Percentiles rank a stretch among this genome's conserved stretches.
These are phyloP conservation scores for Hortiboletus campestris DNA, from an alignment of 768 basidiomycete species.

Conservation along the genomic window DNA sequence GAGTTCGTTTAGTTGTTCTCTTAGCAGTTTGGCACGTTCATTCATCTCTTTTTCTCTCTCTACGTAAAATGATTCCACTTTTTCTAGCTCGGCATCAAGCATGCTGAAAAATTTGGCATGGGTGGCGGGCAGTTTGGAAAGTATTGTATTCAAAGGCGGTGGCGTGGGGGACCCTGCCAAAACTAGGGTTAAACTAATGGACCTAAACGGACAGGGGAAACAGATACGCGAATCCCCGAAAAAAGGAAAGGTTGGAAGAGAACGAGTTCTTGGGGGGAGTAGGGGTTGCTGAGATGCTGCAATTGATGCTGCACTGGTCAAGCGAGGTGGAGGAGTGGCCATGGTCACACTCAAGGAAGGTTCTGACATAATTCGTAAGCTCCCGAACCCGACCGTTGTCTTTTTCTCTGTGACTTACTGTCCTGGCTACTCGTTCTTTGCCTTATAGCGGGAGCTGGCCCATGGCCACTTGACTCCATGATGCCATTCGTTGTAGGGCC, in stretches of 20 bases:
- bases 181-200: neutral
- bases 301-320: constrained; percentile 4
- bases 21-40: constrained; percentile 44
- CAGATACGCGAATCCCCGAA: constrained; percentile 16
- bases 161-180: constrained; percentile 12
- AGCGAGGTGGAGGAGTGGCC: constrained; percentile 4
- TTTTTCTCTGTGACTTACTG: constrained; percentile 5
- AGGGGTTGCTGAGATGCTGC: constrained; percentile 17
- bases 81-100: constrained; percentile 75
- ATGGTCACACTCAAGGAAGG: constrained; percentile 16
- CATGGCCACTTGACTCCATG: neutral
- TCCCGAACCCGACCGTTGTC: too few relatives aligned
- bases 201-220: neutral
- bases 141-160: constrained; percentile 45
- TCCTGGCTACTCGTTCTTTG: neutral
- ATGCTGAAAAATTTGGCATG: constrained; percentile 72
- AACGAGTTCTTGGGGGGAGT: constrained; percentile 4
- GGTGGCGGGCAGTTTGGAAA: constrained; percentile 53
- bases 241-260: constrained; percentile 12
- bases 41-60: constrained; percentile 65
- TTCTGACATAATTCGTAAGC: constrained; percentile 1
- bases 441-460: neutral
- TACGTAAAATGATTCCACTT: constrained; percentile 80
- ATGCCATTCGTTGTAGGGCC: neutral
- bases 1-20: constrained; percentile 71